phyloP scores from a whole-genome alignment of 225 moss, liverwort and hornwort genomes.

The Rhytidiadelphus loreus region DNA sequence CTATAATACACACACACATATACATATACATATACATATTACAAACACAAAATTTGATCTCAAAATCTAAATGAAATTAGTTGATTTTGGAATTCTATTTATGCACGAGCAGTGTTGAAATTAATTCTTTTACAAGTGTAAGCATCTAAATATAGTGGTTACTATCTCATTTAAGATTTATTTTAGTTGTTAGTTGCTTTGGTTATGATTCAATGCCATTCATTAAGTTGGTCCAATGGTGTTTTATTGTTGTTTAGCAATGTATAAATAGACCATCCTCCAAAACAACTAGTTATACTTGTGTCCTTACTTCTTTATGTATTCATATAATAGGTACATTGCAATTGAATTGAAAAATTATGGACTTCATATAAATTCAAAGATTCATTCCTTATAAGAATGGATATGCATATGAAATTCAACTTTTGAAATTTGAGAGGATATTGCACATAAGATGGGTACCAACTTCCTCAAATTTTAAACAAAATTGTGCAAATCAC shows the following conservation, averaged over 20 bases:
- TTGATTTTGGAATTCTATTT: neutral
- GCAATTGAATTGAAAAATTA: neutral
- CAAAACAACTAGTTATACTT: neutral
- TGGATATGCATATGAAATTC: neutral
- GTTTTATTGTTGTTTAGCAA: neutral
- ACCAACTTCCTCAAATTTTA: neutral
- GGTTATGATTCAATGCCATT: rapidly evolving
- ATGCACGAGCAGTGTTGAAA: neutral
- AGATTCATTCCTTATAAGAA: neutral
- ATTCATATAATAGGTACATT: neutral
- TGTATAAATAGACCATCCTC: neutral
- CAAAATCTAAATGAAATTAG: neutral
- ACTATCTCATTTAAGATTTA: neutral
- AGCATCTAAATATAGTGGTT: neutral
- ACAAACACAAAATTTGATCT: neutral
- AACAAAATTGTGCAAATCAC: neutral
- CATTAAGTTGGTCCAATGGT: neutral
- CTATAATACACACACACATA: rapidly evolving
- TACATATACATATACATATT: no score
- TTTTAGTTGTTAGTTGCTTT: neutral
- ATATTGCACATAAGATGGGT: neutral
- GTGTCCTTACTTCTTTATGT: neutral
- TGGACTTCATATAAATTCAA: neutral
- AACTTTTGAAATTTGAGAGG: neutral
- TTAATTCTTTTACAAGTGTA: rapidly evolving